phyloP scores from a whole-genome alignment of 2,329 filamentous ascomycete genomes.

The Zymoseptoria brevis region DNA sequence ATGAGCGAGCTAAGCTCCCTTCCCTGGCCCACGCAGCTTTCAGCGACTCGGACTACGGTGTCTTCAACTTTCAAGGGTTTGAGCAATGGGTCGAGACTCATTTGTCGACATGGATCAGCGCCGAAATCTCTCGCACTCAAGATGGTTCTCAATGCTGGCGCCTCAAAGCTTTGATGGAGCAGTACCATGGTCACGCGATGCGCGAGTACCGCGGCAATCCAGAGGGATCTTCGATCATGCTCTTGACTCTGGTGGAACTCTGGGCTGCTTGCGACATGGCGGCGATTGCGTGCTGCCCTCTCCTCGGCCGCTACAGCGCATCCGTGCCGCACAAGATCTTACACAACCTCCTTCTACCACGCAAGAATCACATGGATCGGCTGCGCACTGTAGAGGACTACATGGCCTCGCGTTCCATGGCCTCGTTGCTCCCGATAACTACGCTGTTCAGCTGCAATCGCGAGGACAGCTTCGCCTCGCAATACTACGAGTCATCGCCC shows the following conservation, averaged over 20 bases:
- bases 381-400: constrained; percentile 46
- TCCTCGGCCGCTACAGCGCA: constrained; percentile 48
- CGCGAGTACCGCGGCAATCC: constrained; percentile 38
- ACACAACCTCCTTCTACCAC: constrained; percentile 48
- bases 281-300: constrained; percentile 36
- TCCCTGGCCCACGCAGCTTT: background rate
- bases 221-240: constrained; percentile 44
- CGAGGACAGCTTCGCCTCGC: constrained; percentile 34
- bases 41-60: background rate
- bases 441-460: constrained; percentile 40
- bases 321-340: constrained; percentile 44
- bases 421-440: constrained; percentile 10
- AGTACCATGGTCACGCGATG: background rate
- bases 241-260: constrained; percentile 49
- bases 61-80: constrained; percentile 10
- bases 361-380: constrained; percentile 41
- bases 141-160: background rate
- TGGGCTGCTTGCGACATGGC: constrained; percentile 51
- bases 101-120: background rate
- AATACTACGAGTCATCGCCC: constrained; percentile 36
- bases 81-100: constrained; percentile 11
- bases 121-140: background rate
- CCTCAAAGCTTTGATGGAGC: background rate
- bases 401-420: constrained; percentile 34
- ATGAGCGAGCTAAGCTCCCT: background rate